A percentile compares a stretch with the other conserved stretches of the same genome.
phyloP scores from a whole-genome alignment of 2,329 filamentous ascomycete species.

The Cytospora paraplurivora region DNA sequence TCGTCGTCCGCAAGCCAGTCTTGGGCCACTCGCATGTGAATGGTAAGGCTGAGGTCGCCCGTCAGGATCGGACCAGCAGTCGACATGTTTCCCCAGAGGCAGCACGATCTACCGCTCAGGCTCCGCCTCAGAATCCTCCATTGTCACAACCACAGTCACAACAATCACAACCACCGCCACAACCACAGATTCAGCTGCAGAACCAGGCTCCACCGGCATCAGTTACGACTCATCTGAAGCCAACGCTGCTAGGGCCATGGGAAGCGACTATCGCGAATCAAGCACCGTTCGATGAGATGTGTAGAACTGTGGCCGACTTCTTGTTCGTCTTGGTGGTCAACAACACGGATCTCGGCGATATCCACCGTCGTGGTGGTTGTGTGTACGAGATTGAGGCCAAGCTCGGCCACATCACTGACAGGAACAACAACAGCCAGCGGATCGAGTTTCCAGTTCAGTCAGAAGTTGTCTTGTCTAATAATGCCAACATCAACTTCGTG shows the following conservation, averaged over 20 bases:
- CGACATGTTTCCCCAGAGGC: slow-evolving; percentile 52
- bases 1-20: slow-evolving; percentile 44
- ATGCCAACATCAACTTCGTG: slow-evolving; percentile 68
- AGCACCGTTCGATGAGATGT: slow-evolving; percentile 72
- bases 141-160: slow-evolving; percentile 12
- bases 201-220: slow-evolving; percentile 30
- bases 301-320: slow-evolving; percentile 78
- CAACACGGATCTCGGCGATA: slow-evolving; percentile 65
- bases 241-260: slow-evolving; percentile 56
- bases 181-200: neutral
- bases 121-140: slow-evolving; percentile 29
- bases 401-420: slow-evolving; percentile 78
- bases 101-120: slow-evolving; percentile 37
- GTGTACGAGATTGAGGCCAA: slow-evolving; percentile 95
- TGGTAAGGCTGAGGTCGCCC: slow-evolving; percentile 39
- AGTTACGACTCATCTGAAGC: slow-evolving; percentile 26
- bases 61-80: slow-evolving; percentile 39
- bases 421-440: slow-evolving; percentile 66
- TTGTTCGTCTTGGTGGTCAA: slow-evolving; percentile 72
- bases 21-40: slow-evolving; percentile 40
- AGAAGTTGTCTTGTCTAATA: slow-evolving; percentile 68
- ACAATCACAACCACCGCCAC: slow-evolving; percentile 25
- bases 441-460: slow-evolving; percentile 67
- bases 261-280: slow-evolving; percentile 69
- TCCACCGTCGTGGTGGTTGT: slow-evolving; percentile 56